Conservation (phyloP, 495 filamentous ascomycete genomes). For the Lophiostoma macrostomum region DNA sequence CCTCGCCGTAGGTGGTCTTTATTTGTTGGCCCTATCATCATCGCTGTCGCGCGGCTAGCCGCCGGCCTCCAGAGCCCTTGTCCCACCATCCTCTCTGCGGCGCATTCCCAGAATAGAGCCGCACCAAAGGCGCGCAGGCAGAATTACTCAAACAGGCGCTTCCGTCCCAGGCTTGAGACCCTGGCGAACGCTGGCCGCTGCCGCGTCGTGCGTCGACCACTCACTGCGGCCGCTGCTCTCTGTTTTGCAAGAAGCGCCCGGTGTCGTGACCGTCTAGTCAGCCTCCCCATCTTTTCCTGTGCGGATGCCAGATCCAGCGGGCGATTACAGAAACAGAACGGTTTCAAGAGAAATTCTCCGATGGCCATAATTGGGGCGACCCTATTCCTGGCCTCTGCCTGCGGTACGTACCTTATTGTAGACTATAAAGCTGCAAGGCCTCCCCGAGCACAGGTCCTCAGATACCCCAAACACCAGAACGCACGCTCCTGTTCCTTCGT, state of each 20-base stretch:
- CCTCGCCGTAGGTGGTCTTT: constrained; percentile 17
- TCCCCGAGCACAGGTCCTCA: constrained; percentile 14
- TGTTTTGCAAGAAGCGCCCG: constrained; percentile 31
- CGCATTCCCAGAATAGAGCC: constrained; percentile 29
- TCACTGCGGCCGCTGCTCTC: not conserved
- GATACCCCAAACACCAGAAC: constrained; percentile 21
- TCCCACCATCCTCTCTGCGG: constrained; percentile 4
- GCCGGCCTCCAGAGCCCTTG: constrained; percentile 13
- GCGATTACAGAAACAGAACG: constrained; percentile 34
- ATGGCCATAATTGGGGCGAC: constrained; percentile 25
- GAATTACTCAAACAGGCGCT: constrained; percentile 35
- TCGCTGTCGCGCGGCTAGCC: constrained; percentile 13
- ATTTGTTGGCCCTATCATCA: constrained; percentile 25
- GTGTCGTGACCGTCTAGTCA: constrained; percentile 26
- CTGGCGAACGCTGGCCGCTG: constrained; percentile 11
- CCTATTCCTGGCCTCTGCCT: constrained; percentile 6
- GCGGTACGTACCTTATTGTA: constrained; percentile 1
- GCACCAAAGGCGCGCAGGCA: not conserved
- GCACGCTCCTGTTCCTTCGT: constrained; percentile 16
- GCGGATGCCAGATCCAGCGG: constrained; percentile 8
- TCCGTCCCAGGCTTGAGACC: constrained; percentile 10
- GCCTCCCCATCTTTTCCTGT: constrained; percentile 16
- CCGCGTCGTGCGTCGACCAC: constrained; percentile 20
- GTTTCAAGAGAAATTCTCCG: constrained; percentile 31
- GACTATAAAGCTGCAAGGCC: constrained; percentile 28